Conservation (phyloP, 2,329 filamentous ascomycete species). For the Colletotrichum siamense region DNA sequence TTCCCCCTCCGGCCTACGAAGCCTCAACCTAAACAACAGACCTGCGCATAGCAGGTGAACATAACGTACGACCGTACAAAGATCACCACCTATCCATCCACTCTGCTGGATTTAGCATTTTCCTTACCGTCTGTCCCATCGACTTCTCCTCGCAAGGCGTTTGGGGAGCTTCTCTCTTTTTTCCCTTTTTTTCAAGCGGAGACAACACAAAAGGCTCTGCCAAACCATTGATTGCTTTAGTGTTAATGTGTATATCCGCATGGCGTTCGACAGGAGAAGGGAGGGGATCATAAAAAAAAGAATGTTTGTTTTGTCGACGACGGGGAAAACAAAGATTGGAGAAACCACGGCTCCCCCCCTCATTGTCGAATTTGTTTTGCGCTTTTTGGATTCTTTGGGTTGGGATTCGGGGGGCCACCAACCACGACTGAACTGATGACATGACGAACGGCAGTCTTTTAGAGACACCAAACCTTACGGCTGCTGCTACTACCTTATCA, state of each 20-base stretch:
- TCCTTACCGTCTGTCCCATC: constrained; percentile 16
- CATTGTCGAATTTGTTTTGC: neutral
- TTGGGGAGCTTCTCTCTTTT: neutral
- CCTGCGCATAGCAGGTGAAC: constrained; percentile 11
- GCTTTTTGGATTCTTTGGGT: constrained; percentile 19
- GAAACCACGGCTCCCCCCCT: constrained; percentile 9
- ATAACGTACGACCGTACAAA: constrained; percentile 14
- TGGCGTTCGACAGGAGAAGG: constrained; percentile 19
- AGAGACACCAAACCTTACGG: neutral
- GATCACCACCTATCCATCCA: neutral
- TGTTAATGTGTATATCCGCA: constrained; percentile 23
- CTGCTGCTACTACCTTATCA: neutral
- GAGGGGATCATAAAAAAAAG: constrained; percentile 11
- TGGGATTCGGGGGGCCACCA: constrained; percentile 16
- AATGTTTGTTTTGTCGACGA: neutral
- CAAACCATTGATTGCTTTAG: neutral
- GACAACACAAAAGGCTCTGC: neutral
- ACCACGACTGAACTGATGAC: constrained; percentile 13
- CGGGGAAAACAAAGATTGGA: constrained; percentile 1
- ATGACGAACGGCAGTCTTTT: neutral
- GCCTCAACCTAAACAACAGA: constrained; percentile 42
- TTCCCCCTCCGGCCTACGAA: constrained; percentile 68
- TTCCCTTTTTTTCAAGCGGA: neutral
- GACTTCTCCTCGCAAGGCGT: constrained; percentile 21
- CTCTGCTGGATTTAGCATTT: neutral